Percentiles rank a stretch among this genome's conserved stretches.
Conservation (phyloP, 176 grass and related monocot species). For the Panicum miliaceum region DNA sequence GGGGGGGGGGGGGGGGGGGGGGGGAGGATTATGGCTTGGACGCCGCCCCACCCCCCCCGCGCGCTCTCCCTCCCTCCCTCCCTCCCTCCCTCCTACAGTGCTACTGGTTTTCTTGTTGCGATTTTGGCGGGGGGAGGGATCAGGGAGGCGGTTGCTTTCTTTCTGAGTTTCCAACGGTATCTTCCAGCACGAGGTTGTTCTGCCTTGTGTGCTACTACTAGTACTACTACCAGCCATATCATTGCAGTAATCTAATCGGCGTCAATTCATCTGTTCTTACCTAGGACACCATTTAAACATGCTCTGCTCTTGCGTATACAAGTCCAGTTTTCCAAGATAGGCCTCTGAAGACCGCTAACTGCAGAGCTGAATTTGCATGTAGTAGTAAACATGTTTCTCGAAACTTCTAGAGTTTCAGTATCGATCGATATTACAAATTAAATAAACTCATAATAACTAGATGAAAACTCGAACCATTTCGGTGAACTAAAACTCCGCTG, state of each 20-base stretch:
- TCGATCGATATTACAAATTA: too few relatives aligned
- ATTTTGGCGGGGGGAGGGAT: conserved; percentile 24
- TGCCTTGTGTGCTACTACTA: background rate
- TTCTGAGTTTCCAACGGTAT: conserved; percentile 40
- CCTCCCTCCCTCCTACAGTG: background rate
- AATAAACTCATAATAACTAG: too few relatives aligned
- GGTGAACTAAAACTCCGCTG: too few relatives aligned
- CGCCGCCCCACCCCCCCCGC: too few relatives aligned
- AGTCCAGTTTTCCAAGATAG: background rate
- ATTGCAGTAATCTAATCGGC: background rate
- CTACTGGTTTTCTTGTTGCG: background rate
- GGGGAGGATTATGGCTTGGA: background rate
- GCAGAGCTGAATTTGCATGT: background rate
- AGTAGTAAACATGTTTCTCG: too few relatives aligned
- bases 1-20: too few relatives aligned
- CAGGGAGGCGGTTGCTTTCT: conserved; percentile 10
- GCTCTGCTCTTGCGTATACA: background rate
- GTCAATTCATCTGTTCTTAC: background rate
- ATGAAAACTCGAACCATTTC: too few relatives aligned
- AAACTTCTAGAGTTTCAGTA: too few relatives aligned
- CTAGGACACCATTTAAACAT: background rate
- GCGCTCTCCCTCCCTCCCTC: background rate
- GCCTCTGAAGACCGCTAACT: background rate
- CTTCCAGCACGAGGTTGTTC: background rate
- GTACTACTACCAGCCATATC: background rate